phyloP scores from a whole-genome alignment of 164 flowering plant genomes.

The Akebia trifoliata region DNA sequence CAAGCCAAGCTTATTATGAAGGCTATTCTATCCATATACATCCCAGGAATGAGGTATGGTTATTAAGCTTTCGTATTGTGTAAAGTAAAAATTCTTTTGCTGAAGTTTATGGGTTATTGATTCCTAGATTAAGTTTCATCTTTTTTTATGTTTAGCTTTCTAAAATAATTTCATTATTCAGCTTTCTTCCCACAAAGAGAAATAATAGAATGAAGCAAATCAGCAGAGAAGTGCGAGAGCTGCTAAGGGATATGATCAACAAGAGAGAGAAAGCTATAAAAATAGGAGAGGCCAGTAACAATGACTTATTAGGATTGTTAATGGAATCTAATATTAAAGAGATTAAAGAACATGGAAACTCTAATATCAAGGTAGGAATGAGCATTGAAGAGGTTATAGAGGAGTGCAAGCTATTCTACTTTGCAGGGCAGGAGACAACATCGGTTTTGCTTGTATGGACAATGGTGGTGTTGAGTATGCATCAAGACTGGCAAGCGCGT shows the following conservation, averaged over 20 bases:
- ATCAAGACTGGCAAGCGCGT: no score
- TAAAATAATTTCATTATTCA: not conserved
- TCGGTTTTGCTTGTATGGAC: no score
- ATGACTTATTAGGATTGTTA: not conserved
- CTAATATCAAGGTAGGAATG: not conserved
- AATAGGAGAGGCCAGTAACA: not conserved
- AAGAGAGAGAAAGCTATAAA: constrained; percentile 1
- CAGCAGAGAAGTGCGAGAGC: not conserved
- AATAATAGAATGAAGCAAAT: not conserved
- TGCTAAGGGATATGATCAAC: not conserved
- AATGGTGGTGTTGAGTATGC: no score
- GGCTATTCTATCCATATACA: constrained; percentile 9
- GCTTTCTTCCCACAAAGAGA: constrained; percentile 1
- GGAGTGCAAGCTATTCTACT: constrained; percentile 2
- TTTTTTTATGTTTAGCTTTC: no score
- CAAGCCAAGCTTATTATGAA: constrained; percentile 11
- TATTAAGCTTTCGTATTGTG: not conserved
- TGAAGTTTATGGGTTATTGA: no score
- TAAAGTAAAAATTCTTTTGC: no score
- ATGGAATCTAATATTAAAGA: not conserved
- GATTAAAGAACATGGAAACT: not conserved
- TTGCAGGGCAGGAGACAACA: no score
- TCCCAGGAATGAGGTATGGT: constrained; percentile 41
- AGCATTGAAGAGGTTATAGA: not conserved
- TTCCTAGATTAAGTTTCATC: no score